Base-by-base conservation (phyloP, 352 stramenopile species). In the Aphanomyces euteiches region DNA sequence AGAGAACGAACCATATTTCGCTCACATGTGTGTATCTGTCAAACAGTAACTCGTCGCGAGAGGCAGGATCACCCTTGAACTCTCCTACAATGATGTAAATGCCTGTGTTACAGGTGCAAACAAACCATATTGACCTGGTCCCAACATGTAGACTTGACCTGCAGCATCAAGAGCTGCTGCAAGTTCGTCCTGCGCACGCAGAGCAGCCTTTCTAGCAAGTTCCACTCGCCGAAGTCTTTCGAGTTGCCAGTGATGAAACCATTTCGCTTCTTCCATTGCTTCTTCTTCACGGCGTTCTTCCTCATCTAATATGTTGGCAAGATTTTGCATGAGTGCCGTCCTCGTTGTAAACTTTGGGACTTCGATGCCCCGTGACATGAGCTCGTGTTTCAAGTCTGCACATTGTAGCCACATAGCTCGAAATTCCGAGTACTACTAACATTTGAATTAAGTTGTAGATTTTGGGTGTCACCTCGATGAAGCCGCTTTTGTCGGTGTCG, bases 71-170 rank as follows among this genome's bases (percentile, higher is more conserved):
- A 15, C 82, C 82, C 21, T 63, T 59, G 78, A 98, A 98, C 73
- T 98, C 90, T 7, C 41, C 56, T 59, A 17, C 36, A 41, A 39
- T 15, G n/a, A 40, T 4, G 7, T 67, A 56, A 10, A 43, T 69
- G 63, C 63, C 13, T n/a, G 34, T 19, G 3, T 8, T 43, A 38
- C 38, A 19, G 7, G 43, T 8, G 12, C 41, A 43, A 39, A 19
- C 36, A 28, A 17, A 60, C 50, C 53, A 59, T 38, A 85, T 64
- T 83, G 86, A 10, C 93, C 93, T 2, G 78, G 80, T 0, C 94
- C 94, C 54, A 98, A 89, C 12, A 98, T 78, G 69, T 98, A 98
- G 12, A 98, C 90, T 72, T 97, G 90, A 0, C 95, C 94, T 1
- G 90, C 93, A 7, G 89, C 86, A 69, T 98, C 94, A 17, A 98